Evolutionary conservation across 2,329 filamentous ascomycete genomes (phyloP), one percentile per base, ranked within the genome.

Genomic region (Nemania abortiva): DNA sequence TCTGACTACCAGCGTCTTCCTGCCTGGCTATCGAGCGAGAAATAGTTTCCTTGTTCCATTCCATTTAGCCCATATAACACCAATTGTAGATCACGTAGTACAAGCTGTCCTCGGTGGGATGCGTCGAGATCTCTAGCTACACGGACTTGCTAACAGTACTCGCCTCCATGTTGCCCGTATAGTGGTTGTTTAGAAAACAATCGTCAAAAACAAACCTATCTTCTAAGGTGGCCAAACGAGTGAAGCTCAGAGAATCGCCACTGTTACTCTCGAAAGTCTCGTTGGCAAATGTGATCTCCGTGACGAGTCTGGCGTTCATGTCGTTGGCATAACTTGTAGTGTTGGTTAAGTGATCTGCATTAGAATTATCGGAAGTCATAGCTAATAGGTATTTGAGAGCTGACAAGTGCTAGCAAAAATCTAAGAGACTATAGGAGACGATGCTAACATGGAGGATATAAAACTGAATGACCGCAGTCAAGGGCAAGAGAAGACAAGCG

Each of bases 121-220:
- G 27, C 13, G 27, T 24, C 1, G 54, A 53, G 9, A 9, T 20
- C 47, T 61, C 52, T 4, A 66, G n/a, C 39, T 47, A 60, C 6
- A 68, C 53, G 3, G 61, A 68, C 24, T 65, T 70, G 22, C 20
- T 22, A 18, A 70, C n/a, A 13, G 65, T 56, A n/a, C 11, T 50
- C 4, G 42, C 65, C 10, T 49, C 56, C 61, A 65, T 59, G 31
- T 47, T 39, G 22, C 68, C 68, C 22, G 53, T 60, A 63, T 54
- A 68, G 15, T 61, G 65, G 53, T 65, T 70, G 39, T 70, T 65
- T 11, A 68, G 53, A 50, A 55, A 65, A 50, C 65, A 68, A 22
- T 27, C 5, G 18, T 13, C n/a, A 3, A 37, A 70, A 2, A 47
- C 39, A 56, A 58, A 56, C 20, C 10, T 59, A 37, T 70, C 63